Evolutionary conservation across 208 protist species (phyloP).

Genomic region (Phytomonas sp.): DNA sequence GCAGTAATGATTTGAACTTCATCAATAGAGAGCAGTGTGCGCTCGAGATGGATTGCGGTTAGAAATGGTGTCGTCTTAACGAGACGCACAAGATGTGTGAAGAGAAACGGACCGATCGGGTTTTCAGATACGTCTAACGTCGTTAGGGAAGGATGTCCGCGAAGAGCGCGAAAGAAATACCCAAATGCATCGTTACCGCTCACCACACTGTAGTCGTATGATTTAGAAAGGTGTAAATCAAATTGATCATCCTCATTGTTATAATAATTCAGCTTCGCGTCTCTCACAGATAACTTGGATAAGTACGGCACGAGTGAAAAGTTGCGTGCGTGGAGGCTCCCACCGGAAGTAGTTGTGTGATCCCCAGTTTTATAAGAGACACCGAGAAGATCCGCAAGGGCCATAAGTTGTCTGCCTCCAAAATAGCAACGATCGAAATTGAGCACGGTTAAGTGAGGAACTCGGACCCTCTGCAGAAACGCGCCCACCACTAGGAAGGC

Average conservation of each 20-base stretch:
- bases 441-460: conserved; percentile 11
- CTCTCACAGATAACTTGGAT: too few species aligned
- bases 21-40: conserved; percentile 18
- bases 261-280: too few species aligned
- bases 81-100: conserved; percentile 30
- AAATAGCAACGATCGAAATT: conserved; percentile 22
- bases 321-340: too few species aligned
- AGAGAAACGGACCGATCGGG: conserved; percentile 29
- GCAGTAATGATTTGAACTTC: conserved; percentile 23
- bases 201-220: conserved; percentile 3
- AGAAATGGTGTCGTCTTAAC: conserved; percentile 31
- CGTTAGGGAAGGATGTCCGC: conserved; percentile 25
- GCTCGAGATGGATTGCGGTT: conserved; percentile 20
- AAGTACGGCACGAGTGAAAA: too few species aligned
- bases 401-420: conserved; percentile 20
- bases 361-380: conserved; percentile 4
- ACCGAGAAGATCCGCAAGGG: conserved; percentile 26
- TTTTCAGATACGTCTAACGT: conserved; percentile 45
- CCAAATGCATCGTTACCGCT: conserved; percentile 17
- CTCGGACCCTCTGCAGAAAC: too few species aligned
- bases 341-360: too few species aligned
- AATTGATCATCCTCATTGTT: background rate
- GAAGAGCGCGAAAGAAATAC: conserved; percentile 24
- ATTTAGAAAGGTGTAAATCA: background rate
- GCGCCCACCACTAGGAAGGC: too few species aligned